Evolutionary conservation across 805 yeast genomes (phyloP), one percentile per base, ranked within the genome.

Genomic region (Cyberlindnera mycetangii): DNA sequence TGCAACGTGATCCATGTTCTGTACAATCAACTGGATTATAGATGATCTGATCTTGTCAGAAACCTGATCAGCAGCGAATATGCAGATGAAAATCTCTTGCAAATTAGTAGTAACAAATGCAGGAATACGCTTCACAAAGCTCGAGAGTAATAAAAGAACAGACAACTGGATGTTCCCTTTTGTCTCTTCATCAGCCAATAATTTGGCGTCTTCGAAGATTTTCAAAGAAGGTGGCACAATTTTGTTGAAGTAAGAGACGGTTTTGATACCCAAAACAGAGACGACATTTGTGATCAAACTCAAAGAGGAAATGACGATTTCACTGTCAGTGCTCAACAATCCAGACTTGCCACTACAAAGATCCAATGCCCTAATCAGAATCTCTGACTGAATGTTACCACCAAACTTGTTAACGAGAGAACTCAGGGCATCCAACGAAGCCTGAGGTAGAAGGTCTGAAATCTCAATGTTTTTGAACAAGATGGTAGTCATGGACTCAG

Each of bases 161-260:
- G 97, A 78, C 14, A 87, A 71, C 60, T 89, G 93, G 28, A 89
- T 32, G 40, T 65, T 61, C 37, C 65, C 59, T 47, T 54, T 66
- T 31, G 69, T 50, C 17, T 54, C 61, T 4, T 36, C 43, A 19
- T 59, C 59, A 6, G 56, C 58, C 2, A 55, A 41, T 6, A 54
- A 47, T 1, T 47, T 41, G 2, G 56, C 49, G 12, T 60, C 58
- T 22, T 74, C 70, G 67, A 86, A 84, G 31, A 87, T 73, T 21
- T 69, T 67, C 43, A 89, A 71, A 10, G 86, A 70, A 12, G 89
- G 87, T 14, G 89, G 88, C 49, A 93, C 78, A 59, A 90, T 82
- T 63, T 82, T 83, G 25, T 97, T 88, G 72, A 89, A 86, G 58
- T 74, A 78, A 7, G 95, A 90, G 59, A 93, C 83, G 50, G 83